Evolutionary conservation across 495 filamentous ascomycete species (phyloP).

Genomic region (Umbilicaria muhlenbergii): DNA sequence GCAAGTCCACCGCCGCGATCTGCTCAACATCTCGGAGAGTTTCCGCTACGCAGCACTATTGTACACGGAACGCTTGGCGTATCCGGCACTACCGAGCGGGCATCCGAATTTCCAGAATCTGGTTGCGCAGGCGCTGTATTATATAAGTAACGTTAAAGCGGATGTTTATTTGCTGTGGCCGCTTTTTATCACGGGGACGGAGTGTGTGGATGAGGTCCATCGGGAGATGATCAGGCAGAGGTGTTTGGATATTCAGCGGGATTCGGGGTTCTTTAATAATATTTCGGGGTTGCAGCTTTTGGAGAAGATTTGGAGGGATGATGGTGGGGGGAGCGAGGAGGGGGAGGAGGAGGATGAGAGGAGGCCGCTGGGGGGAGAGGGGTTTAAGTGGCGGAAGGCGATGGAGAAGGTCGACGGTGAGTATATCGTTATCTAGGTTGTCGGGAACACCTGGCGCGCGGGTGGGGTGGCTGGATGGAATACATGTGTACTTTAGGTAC

Average conservation of each 20-base stretch:
- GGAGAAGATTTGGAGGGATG: slow-evolving; percentile 65
- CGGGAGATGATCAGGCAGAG: slow-evolving; percentile 60
- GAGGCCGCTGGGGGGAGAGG: slow-evolving; percentile 9
- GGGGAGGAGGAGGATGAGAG: slow-evolving; percentile 13
- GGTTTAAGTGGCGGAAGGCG: slow-evolving; percentile 62
- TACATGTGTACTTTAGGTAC: neutral
- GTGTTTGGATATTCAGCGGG: slow-evolving; percentile 71
- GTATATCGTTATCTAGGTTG: slow-evolving; percentile 64
- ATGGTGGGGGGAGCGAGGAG: slow-evolving; percentile 25
- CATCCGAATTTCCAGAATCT: slow-evolving; percentile 73
- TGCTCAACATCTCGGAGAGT: slow-evolving; percentile 61
- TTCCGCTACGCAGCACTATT: slow-evolving; percentile 82
- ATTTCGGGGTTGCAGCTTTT: slow-evolving; percentile 70
- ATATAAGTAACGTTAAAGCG: slow-evolving; percentile 60
- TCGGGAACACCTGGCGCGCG: too few species aligned
- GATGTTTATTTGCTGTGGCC: slow-evolving; percentile 94
- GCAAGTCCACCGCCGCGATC: slow-evolving; percentile 23
- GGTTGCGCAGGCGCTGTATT: slow-evolving; percentile 64
- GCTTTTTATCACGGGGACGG: slow-evolving; percentile 77
- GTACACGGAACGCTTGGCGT: slow-evolving; percentile 79
- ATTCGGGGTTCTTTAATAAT: slow-evolving; percentile 87
- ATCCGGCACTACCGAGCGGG: slow-evolving; percentile 55
- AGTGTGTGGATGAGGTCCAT: slow-evolving; percentile 73
- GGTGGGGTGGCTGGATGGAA: neutral
- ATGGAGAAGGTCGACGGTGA: slow-evolving; percentile 69